Evolutionary conservation across 2,329 filamentous ascomycete species (phyloP).

Genomic region (Aspergillus aculeatus): DNA sequence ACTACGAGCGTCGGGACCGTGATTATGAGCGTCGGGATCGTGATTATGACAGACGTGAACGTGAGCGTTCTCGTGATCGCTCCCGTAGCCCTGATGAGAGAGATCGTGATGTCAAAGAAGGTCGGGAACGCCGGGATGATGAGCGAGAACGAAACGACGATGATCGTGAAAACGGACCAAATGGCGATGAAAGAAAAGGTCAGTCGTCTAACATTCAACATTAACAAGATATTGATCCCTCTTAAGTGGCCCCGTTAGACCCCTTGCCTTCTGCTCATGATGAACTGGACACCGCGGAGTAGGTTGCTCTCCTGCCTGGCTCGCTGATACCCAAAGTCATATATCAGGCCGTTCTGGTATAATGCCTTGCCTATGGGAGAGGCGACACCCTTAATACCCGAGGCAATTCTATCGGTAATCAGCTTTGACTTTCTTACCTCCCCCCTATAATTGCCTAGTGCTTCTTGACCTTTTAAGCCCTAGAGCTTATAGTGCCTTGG

Average conservation of each 20-base stretch:
- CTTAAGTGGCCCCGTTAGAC: constrained; percentile 57
- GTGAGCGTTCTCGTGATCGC: constrained; percentile 68
- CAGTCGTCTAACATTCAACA: constrained; percentile 18
- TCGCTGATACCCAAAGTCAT: constrained; percentile 9
- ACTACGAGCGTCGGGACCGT: constrained; percentile 68
- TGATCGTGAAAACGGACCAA: constrained; percentile 72
- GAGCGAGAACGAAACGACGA: constrained; percentile 69
- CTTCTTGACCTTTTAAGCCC: neutral
- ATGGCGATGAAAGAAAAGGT: constrained; percentile 92
- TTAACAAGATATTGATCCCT: constrained; percentile 5
- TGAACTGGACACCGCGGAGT: constrained; percentile 93
- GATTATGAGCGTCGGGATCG: constrained; percentile 64
- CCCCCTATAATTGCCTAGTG: neutral
- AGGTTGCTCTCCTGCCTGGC: constrained; percentile 33
- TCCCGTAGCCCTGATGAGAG: constrained; percentile 68
- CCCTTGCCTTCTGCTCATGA: constrained; percentile 83
- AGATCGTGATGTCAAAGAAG: constrained; percentile 50
- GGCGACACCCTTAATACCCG: neutral
- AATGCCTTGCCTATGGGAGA: neutral
- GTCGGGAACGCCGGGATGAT: constrained; percentile 51
- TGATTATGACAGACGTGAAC: constrained; percentile 52
- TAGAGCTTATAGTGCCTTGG: neutral
- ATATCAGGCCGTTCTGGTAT: neutral
- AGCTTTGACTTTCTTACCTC: neutral
- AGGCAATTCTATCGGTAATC: neutral